Base-by-base conservation (phyloP, 2,329 filamentous ascomycete genomes). In the Penicillium brevicompactum region DNA sequence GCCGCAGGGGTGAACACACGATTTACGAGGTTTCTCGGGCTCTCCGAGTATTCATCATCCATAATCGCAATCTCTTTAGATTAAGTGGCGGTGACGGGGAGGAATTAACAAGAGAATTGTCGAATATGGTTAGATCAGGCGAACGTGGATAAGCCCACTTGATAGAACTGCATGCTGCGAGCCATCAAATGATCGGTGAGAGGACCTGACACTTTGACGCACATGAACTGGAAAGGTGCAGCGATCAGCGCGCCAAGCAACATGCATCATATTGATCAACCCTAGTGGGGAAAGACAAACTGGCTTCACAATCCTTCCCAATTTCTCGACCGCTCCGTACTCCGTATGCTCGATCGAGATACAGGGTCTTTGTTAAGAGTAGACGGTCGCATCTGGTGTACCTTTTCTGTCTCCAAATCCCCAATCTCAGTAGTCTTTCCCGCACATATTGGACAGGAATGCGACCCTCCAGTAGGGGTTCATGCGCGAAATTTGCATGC, bases 221-320 rank as follows among this genome's bases (percentile, higher is more conserved):
- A n/a, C 16, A 41, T 41, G 32, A 22, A 21, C 27, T 51, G 18
- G 14, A 27, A 32, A 16, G 38, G 27, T 22, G 3, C 13, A 43
- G 10, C 18, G 54, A 59, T 62, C 59, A 56, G 34, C 53, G 24
- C 38, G 60, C 57, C 57, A 61, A 64, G 60, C 34, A 42, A 44
- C 10, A 65, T 64, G 55, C 55, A 64, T 65, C 60, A 62, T 52
- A 65, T 63, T 60, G 61, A 64, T 65, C 63, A 51, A 54, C 58
- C 48, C 32, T n/a, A 50, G 57, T 62, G 61, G 49, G 32, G 47
- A 13, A 13, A 13, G 11, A 55, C 16, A 46, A 34, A 11, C 10
- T 34, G 32, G 53, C 24, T 27, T 27, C 24, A 27, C 24, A 27
- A 27, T 6, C 24, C 24, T 27, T 27, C 24, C 24, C 24, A 27